These are phyloP conservation scores for Hylodesmum podocarpum DNA, from an alignment of 306 rosid genomes.

Conservation along the genomic window DNA sequence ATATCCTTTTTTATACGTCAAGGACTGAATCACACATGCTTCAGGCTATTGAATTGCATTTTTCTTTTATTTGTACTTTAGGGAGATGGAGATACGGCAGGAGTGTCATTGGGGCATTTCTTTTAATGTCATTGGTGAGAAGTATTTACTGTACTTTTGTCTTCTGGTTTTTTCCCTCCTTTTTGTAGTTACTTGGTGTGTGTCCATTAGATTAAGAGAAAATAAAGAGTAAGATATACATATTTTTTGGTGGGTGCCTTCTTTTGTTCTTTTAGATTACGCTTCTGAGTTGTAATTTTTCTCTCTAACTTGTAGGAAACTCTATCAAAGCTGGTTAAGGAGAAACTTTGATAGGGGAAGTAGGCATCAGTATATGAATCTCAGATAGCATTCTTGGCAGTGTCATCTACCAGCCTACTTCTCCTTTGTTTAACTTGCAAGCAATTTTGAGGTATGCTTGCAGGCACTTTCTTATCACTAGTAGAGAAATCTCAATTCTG, in stretches of 20 bases:
- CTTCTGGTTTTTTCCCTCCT: no score
- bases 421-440: not conserved
- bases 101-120: not conserved
- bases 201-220: no score
- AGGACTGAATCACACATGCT: not conserved
- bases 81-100: not conserved
- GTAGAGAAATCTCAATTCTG: conserved; percentile 1
- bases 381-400: not conserved
- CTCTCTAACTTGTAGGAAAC: not conserved
- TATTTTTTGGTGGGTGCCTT: not conserved
- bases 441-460: conserved; percentile 29
- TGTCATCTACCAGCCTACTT: not conserved
- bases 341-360: not conserved
- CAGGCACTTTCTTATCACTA: not conserved
- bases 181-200: not conserved
- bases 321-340: conserved; percentile 1
- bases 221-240: no score
- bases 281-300: not conserved
- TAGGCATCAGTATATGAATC: not conserved
- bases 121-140: no score
- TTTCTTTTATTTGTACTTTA: not conserved
- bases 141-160: no score
- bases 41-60: not conserved
- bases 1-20: not conserved
- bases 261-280: not conserved